These are phyloP conservation scores for Plantago major DNA, from an alignment of 257 asterid species.

Conservation along the genomic window DNA sequence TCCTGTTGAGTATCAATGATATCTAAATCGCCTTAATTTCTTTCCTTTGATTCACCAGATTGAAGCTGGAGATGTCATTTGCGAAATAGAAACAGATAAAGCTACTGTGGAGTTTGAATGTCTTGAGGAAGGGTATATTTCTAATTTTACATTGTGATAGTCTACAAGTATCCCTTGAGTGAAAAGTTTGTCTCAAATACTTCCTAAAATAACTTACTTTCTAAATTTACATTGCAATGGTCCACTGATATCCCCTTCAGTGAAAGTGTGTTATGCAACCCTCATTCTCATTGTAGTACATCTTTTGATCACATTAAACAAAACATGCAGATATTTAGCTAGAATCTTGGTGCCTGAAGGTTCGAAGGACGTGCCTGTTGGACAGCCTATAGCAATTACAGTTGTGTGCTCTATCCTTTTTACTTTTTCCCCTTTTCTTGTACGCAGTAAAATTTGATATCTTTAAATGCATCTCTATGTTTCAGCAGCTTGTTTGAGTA, in stretches of 20 bases:
- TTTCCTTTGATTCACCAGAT: constrained; percentile 50
- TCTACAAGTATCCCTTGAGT: no score
- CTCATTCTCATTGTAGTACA: background rate
- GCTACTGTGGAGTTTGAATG: constrained; percentile 95
- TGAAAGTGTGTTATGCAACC: background rate
- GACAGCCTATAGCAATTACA: constrained; percentile 94
- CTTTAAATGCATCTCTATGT: constrained; percentile 8
- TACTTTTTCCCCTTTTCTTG: constrained; percentile 16
- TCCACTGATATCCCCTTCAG: no score
- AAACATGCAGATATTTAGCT: constrained; percentile 71
- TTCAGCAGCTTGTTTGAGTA: constrained; percentile 15
- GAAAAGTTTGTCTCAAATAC: background rate
- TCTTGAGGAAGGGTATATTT: constrained; percentile 89
- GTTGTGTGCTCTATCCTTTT: constrained; percentile 43
- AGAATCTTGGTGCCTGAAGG: constrained; percentile 95
- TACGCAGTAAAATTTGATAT: constrained; percentile 12
- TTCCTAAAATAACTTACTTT: background rate
- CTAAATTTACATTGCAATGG: constrained; percentile 1
- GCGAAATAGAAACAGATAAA: constrained; percentile 97
- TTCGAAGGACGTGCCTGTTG: constrained; percentile 95
- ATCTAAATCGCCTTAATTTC: constrained; percentile 11
- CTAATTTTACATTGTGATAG: constrained; percentile 5
- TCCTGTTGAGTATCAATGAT: constrained; percentile 13
- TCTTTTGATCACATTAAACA: constrained; percentile 14
- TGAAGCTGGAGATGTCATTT: constrained; percentile 87